phyloP scores from a whole-genome alignment of 148 eudicot species.

The Camellia japonica region DNA sequence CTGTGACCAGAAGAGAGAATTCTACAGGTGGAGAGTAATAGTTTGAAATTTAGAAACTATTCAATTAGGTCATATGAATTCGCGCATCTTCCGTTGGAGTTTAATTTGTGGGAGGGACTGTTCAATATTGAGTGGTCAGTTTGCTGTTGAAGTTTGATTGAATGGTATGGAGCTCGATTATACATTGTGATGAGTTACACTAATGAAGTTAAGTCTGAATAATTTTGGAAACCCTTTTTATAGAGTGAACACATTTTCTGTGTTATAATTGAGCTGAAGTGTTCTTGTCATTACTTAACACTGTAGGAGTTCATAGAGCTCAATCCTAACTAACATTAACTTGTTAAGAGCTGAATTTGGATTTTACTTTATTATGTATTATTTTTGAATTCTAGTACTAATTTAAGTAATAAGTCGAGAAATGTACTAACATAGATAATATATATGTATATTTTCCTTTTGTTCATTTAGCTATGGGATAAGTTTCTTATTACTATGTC shows the following conservation, averaged over 20 bases:
- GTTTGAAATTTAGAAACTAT: background rate
- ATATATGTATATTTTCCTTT: background rate
- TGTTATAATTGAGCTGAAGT: background rate
- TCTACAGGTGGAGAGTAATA: background rate
- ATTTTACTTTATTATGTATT: background rate
- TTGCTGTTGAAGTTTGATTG: background rate
- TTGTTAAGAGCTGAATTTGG: background rate
- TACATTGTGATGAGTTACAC: background rate
- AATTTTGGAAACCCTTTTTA: background rate
- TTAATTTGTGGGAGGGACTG: background rate
- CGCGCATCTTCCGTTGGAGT: background rate
- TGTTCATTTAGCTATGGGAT: background rate
- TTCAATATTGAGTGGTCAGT: background rate
- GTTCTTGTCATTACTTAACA: background rate
- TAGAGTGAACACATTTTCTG: background rate
- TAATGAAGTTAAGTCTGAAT: background rate
- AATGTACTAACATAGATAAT: background rate
- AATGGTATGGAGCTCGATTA: background rate
- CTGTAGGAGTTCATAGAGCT: background rate
- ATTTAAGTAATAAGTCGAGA: too few relatives aligned
- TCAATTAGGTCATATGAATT: background rate
- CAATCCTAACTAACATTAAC: background rate
- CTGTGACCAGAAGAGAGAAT: background rate
- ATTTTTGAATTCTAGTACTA: background rate
- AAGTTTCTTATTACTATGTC: background rate